Conservation (phyloP, 139 green algal species). For the Chlamydomonas schloesseri region DNA sequence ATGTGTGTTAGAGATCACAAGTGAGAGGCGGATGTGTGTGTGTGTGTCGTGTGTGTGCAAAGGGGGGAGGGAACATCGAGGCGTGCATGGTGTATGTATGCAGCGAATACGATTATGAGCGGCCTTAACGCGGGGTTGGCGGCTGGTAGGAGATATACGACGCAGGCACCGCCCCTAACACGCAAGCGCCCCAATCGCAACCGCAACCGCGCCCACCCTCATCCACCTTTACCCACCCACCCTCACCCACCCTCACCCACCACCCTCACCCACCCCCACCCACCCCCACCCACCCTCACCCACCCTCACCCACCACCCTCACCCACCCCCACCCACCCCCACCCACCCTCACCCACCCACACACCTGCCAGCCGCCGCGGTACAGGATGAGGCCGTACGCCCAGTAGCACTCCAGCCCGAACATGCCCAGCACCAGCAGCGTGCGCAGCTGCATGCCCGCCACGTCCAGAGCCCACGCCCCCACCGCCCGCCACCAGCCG, state of each 20-base stretch:
- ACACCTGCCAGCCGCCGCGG: slow-evolving; percentile 39
- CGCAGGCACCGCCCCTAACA: too few species aligned
- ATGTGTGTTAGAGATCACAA: too few species aligned
- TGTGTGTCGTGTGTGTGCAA: too few species aligned
- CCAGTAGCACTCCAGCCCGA: slow-evolving; percentile 48
- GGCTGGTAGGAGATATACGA: too few species aligned
- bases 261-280: not conserved
- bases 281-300: not conserved
- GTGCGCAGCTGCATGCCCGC: slow-evolving; percentile 30
- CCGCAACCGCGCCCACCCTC: too few species aligned
- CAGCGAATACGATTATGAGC: too few species aligned
- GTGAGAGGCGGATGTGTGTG: not conserved
- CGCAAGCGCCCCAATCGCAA: too few species aligned
- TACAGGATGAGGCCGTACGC: slow-evolving; percentile 36
- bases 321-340: not conserved
- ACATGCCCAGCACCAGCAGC: slow-evolving; percentile 36
- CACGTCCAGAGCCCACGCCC: not conserved
- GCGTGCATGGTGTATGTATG: too few species aligned
- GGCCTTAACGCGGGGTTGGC: too few species aligned
- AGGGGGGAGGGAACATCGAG: not conserved
- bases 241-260: too few species aligned
- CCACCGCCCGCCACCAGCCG: not conserved
- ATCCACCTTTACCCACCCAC: too few species aligned
- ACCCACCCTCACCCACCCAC: not conserved
- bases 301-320: not conserved